These are phyloP conservation scores for Globisporangium megalacanthum DNA, from an alignment of 352 stramenopile genomes.

Conservation along the genomic window DNA sequence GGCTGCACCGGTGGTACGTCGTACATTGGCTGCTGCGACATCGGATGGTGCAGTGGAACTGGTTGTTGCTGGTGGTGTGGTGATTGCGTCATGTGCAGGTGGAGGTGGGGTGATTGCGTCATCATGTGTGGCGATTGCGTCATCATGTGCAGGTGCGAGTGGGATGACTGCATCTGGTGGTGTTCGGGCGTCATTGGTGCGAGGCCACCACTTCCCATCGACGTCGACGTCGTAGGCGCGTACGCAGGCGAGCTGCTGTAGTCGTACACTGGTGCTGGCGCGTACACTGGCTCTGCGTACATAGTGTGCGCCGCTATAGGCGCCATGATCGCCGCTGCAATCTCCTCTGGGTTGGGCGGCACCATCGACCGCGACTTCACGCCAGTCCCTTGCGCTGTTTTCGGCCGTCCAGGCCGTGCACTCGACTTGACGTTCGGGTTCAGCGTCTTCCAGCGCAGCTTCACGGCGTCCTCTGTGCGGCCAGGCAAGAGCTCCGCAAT, in stretches of 20 bases:
- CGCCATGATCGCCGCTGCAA: constrained; percentile 43
- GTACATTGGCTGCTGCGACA: constrained; percentile 14
- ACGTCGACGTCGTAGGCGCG: neutral
- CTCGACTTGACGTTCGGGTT: constrained; percentile 61
- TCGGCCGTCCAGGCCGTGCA: constrained; percentile 52
- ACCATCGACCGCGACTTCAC: constrained; percentile 33
- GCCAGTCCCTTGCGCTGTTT: constrained; percentile 48
- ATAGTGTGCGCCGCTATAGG: constrained; percentile 7
- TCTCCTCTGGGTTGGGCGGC: constrained; percentile 49
- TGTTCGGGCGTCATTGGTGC: constrained; percentile 3
- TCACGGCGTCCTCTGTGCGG: constrained; percentile 48
- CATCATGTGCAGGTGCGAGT: no score
- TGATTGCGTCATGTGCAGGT: neutral
- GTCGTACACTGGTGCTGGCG: constrained; percentile 3
- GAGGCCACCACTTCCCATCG: neutral
- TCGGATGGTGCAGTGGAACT: neutral
- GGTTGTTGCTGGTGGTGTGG: neutral
- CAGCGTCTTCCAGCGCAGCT: constrained; percentile 75
- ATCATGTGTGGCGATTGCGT: no score
- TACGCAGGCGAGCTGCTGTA: constrained; percentile 17
- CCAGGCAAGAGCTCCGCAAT: constrained; percentile 71
- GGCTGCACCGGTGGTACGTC: neutral
- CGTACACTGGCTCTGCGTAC: constrained; percentile 10
- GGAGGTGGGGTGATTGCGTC: no score
- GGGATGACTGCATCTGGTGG: neutral